phyloP scores from a whole-genome alignment of 768 basidiomycete genomes.

The Agaricus subrufescens region DNA sequence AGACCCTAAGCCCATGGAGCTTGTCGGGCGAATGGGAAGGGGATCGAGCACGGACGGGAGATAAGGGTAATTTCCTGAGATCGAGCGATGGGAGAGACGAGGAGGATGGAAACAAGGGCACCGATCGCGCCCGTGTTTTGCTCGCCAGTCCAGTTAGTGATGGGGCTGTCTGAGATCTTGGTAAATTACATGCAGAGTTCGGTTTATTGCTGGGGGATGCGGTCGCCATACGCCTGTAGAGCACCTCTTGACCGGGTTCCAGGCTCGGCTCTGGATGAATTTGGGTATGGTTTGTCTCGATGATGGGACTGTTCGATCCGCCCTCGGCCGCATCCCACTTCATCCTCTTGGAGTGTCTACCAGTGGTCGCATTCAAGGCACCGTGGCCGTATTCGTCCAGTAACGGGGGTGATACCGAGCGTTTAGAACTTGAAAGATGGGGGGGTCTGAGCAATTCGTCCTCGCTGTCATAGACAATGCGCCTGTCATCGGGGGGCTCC shows the following conservation, averaged over 20 bases:
- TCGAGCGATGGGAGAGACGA: conserved; percentile 32
- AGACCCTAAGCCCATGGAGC: conserved; percentile 28
- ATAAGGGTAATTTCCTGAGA: conserved; percentile 36
- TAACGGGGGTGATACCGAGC: conserved; percentile 34
- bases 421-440: conserved; percentile 22
- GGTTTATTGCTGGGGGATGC: conserved; percentile 18
- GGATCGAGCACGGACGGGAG: conserved; percentile 32
- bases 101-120: conserved; percentile 34
- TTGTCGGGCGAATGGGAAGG: conserved; percentile 42
- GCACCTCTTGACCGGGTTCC: conserved; percentile 14
- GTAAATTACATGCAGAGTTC: conserved; percentile 19
- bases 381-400: conserved; percentile 25
- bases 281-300: conserved; percentile 21
- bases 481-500: conserved; percentile 8
- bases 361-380: conserved; percentile 17
- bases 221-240: conserved; percentile 22
- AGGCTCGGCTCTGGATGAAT: conserved; percentile 31
- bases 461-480: conserved; percentile 29
- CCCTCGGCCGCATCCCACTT: conserved; percentile 24
- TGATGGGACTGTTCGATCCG: conserved; percentile 11
- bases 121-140: conserved; percentile 39
- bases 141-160: conserved; percentile 16
- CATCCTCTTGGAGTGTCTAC: conserved; percentile 31
- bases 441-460: conserved; percentile 42
- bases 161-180: conserved; percentile 14